Conservation (phyloP, 1,284 basidiomycete genomes). For the Chalciporus sp. region DNA sequence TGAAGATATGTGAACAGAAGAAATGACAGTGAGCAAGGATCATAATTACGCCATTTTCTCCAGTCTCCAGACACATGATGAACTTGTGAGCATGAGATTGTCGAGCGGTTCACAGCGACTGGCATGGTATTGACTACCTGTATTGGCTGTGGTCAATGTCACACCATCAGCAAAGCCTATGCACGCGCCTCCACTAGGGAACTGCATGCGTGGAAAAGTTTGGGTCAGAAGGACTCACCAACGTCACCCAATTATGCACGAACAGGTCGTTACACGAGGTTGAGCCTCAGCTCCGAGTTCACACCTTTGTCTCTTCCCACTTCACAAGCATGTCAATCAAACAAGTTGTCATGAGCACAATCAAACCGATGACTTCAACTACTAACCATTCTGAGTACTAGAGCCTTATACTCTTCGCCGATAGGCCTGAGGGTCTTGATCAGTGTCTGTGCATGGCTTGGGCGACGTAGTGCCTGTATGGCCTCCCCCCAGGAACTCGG, state of each 20-base stretch:
- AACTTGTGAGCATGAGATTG: too few species aligned
- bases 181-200: slow-evolving; percentile 13
- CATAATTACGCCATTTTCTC: too few species aligned
- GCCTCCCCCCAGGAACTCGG: too few species aligned
- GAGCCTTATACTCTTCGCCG: too few species aligned
- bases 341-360: neutral
- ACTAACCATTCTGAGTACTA: neutral
- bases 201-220: slow-evolving; percentile 17
- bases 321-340: slow-evolving; percentile 1
- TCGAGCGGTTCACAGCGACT: too few species aligned
- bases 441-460: too few species aligned
- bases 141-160: neutral
- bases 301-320: neutral
- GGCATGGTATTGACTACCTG: too few species aligned
- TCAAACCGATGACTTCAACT: neutral
- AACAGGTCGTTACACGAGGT: neutral
- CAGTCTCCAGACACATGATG: too few species aligned
- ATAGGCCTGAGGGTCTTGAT: too few species aligned
- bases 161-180: neutral
- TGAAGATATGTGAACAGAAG: too few species aligned
- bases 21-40: too few species aligned
- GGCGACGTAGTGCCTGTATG: too few species aligned
- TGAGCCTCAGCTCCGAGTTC: neutral
- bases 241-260: neutral
- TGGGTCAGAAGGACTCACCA: neutral